Evolutionary conservation across 2,329 filamentous ascomycete genomes (phyloP).

Genomic region (Arachnopeziza araneosa): DNA sequence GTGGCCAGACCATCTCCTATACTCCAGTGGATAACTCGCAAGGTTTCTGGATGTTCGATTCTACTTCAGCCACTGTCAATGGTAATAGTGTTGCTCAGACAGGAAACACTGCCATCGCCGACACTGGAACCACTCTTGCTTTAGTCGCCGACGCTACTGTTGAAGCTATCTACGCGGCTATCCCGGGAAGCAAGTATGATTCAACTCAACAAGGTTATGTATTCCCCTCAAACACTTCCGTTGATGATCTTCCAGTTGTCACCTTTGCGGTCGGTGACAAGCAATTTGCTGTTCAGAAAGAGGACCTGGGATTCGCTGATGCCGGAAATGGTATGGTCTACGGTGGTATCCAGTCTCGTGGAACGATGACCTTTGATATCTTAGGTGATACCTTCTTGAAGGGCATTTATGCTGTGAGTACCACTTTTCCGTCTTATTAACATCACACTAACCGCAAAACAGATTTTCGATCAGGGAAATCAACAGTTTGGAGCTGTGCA

Average conservation of each 20-base stretch:
- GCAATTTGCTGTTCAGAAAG: constrained; percentile 51
- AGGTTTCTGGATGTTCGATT: constrained; percentile 65
- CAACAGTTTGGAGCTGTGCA: constrained; percentile 51
- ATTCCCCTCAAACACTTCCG: constrained; percentile 49
- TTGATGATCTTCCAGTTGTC: constrained; percentile 52
- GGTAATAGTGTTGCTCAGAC: constrained; percentile 44
- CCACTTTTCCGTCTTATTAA: neutral
- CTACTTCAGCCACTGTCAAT: constrained; percentile 50
- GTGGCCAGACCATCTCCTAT: constrained; percentile 51
- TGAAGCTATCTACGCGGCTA: constrained; percentile 56
- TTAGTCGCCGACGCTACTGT: constrained; percentile 58
- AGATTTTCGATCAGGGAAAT: constrained; percentile 56
- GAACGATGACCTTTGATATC: constrained; percentile 50
- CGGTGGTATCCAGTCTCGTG: constrained; percentile 55
- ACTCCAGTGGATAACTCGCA: constrained; percentile 55
- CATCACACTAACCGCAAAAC: constrained; percentile 9
- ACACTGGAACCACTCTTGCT: constrained; percentile 66
- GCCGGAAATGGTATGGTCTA: constrained; percentile 48
- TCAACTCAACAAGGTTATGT: constrained; percentile 54
- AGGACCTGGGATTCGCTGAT: constrained; percentile 53
- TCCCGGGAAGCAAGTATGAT: constrained; percentile 55
- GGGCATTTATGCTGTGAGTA: constrained; percentile 50
- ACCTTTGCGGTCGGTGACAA: constrained; percentile 58
- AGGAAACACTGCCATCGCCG: constrained; percentile 62
- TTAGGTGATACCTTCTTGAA: constrained; percentile 55